A percentile compares a stretch with the other conserved stretches of the same genome.
These are phyloP conservation scores for Cymbidium sinense DNA, from an alignment of 106 monocot genomes.

Conservation along the genomic window DNA sequence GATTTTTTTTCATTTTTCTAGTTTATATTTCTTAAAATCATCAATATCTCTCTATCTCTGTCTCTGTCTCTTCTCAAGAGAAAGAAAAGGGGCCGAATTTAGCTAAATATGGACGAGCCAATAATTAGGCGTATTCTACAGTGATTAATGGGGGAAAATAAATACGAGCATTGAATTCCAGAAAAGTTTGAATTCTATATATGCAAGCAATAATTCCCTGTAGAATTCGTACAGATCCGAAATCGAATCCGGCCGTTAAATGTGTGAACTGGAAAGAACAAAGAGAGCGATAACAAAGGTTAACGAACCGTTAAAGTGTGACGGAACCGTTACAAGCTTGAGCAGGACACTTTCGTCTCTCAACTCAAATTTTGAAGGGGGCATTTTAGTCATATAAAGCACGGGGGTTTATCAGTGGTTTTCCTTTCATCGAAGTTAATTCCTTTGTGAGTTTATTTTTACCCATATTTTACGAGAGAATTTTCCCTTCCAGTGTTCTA, in stretches of 20 bases:
- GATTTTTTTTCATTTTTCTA: no score
- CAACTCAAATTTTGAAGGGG: neutral
- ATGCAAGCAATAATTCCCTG: no score
- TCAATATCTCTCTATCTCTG: no score
- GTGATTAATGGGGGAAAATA: no score
- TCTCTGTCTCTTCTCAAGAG: no score
- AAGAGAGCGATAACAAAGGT: neutral
- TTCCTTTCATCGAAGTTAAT: neutral
- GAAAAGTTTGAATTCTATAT: no score
- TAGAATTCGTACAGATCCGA: neutral
- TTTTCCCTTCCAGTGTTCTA: neutral
- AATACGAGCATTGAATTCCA: no score
- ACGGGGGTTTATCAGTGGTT: slow-evolving; percentile 9
- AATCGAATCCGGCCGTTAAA: slow-evolving; percentile 4
- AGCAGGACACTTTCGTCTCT: neutral
- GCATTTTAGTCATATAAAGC: slow-evolving; percentile 4
- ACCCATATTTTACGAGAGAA: neutral
- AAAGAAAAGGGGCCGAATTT: no score
- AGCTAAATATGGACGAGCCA: no score
- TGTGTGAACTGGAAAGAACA: no score
- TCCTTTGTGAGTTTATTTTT: slow-evolving; percentile 5
- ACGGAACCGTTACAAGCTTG: slow-evolving; percentile 2
- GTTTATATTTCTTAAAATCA: no score
- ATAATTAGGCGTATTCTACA: no score
- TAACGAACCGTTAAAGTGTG: slow-evolving; percentile 14